Evolutionary conservation across 257 asterid species (phyloP).

Genomic region (Prunella vulgaris): DNA sequence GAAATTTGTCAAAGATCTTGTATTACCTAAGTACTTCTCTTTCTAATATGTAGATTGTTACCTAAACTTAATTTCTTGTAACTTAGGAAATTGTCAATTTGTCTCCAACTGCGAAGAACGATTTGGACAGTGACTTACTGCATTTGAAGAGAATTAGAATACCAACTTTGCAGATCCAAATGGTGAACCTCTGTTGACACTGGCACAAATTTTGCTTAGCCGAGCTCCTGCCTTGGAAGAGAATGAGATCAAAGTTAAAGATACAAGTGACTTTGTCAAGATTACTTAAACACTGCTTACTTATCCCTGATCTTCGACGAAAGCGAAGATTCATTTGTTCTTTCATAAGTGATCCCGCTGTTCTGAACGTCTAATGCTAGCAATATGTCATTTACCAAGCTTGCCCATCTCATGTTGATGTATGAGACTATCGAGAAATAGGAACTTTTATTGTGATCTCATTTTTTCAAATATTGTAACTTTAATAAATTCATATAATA

Average conservation of each 20-base stretch:
- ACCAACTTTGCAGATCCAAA: neutral
- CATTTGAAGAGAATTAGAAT: constrained; percentile 12
- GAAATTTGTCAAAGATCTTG: neutral
- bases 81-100: neutral
- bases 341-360: neutral
- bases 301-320: neutral
- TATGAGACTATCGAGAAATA: too few relatives aligned
- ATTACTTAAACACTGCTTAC: neutral
- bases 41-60: neutral
- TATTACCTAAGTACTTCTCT: too few relatives aligned
- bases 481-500: too few relatives aligned
- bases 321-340: neutral
- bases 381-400: neutral
- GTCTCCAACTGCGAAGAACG: neutral
- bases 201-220: constrained; percentile 5
- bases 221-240: constrained; percentile 3
- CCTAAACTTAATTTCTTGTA: neutral
- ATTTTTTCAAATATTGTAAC: too few relatives aligned
- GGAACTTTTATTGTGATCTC: too few relatives aligned
- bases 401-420: too few relatives aligned
- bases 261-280: neutral
- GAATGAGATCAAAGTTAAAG: neutral
- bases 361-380: neutral
- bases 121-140: neutral
- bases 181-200: constrained; percentile 3